Conservation (phyloP, 495 filamentous ascomycete genomes). For the Neurospora pannonica region DNA sequence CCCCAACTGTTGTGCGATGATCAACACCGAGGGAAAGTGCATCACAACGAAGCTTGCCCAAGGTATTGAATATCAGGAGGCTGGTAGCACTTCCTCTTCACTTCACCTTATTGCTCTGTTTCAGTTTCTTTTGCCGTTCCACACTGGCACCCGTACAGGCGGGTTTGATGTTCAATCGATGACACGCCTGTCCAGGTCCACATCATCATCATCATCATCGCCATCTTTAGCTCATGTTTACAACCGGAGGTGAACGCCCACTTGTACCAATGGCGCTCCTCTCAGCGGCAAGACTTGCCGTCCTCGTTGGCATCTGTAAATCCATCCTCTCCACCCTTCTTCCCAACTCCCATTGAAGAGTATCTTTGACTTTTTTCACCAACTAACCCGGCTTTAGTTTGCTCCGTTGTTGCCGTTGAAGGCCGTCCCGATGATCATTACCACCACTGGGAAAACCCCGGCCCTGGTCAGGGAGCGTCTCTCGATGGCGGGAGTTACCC, state of each 20-base stretch:
- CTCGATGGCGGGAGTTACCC: too few relatives aligned
- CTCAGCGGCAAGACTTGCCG: not conserved
- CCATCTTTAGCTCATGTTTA: not conserved
- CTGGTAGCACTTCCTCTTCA: not conserved
- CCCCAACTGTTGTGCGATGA: not conserved
- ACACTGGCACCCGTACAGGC: not conserved
- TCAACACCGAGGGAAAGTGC: not conserved
- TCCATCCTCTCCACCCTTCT: not conserved
- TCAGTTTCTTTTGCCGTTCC: not conserved
- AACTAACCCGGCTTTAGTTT: not conserved
- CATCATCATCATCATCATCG: not conserved
- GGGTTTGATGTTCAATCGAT: not conserved
- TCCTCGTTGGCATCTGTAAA: not conserved
- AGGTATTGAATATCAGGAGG: not conserved
- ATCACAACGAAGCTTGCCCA: not conserved
- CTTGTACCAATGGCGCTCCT: not conserved
- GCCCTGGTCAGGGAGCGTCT: too few relatives aligned
- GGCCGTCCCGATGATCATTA: not conserved
- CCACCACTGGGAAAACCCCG: too few relatives aligned
- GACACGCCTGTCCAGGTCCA: not conserved
- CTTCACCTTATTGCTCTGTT: not conserved
- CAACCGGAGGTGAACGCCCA: not conserved
- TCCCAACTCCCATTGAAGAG: not conserved
- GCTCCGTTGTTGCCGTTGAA: not conserved
- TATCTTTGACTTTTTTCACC: not conserved